A percentile compares a stretch with the other conserved stretches of the same genome.
phyloP scores from a whole-genome alignment of 2,329 filamentous ascomycete genomes.

The Apiospora marii region DNA sequence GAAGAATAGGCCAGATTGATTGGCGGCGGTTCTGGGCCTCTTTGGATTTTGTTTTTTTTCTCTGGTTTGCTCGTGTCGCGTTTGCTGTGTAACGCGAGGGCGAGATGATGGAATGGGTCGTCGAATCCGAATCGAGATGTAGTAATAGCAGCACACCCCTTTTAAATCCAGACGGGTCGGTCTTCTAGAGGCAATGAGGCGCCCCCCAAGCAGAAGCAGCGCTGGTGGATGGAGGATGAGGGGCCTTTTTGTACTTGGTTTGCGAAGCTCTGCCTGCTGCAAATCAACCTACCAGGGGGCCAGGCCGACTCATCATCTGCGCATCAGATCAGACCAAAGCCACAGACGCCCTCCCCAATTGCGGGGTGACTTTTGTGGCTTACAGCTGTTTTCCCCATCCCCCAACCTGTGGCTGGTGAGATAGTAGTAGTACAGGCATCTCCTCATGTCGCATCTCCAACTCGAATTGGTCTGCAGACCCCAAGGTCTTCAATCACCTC shows the following conservation, averaged over 20 bases:
- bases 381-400: background rate
- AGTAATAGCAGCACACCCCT: slow-evolving; percentile 17
- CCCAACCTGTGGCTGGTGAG: slow-evolving; percentile 7
- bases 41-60: too few relatives aligned
- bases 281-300: slow-evolving; percentile 22
- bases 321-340: slow-evolving; percentile 1
- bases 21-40: background rate
- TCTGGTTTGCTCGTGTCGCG: background rate
- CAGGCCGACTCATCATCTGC: slow-evolving; percentile 9
- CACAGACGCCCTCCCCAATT: background rate
- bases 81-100: slow-evolving; percentile 13
- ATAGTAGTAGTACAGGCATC: background rate
- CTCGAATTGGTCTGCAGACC: background rate
- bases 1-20: background rate
- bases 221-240: slow-evolving; percentile 26
- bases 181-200: slow-evolving; percentile 19
- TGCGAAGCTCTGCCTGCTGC: slow-evolving; percentile 16
- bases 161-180: slow-evolving; percentile 1
- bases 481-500: slow-evolving; percentile 14
- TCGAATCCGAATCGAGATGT: background rate
- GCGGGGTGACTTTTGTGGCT: slow-evolving; percentile 9
- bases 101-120: background rate
- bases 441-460: slow-evolving; percentile 17
- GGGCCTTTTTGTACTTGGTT: slow-evolving; percentile 29
- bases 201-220: background rate